phyloP scores from a whole-genome alignment of 2,329 filamentous ascomycete species.

The Alternaria angustiovoidea region DNA sequence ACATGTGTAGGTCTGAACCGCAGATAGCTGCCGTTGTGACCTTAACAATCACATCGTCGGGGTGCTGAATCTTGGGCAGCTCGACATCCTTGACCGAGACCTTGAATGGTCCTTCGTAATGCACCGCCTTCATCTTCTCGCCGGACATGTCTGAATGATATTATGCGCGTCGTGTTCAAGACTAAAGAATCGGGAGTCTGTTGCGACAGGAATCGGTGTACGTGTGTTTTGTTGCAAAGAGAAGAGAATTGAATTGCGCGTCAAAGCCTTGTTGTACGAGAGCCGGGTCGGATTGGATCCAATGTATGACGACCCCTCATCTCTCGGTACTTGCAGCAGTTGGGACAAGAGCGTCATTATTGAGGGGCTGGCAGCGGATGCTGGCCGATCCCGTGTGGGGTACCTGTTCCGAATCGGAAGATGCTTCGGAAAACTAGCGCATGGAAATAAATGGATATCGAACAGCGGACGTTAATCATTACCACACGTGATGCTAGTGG shows the following conservation, averaged over 20 bases:
- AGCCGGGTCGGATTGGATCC: too few species aligned
- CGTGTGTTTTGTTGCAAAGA: not conserved
- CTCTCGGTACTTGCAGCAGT: conserved; percentile 1
- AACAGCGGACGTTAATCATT: not conserved
- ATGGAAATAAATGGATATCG: not conserved
- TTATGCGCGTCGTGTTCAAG: not conserved
- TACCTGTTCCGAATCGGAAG: conserved; percentile 10
- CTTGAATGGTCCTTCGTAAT: conserved; percentile 68
- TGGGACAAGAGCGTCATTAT: conserved; percentile 10
- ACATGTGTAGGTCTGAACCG: conserved; percentile 65
- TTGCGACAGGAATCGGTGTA: not conserved
- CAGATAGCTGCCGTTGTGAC: conserved; percentile 70
- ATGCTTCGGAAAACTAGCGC: conserved; percentile 6
- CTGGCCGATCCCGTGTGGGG: conserved; percentile 9
- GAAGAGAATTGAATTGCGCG: not conserved
- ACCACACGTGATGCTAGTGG: too few species aligned
- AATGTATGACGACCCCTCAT: conserved; percentile 6
- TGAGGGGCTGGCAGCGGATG: conserved; percentile 11
- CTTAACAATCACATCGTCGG: conserved; percentile 71
- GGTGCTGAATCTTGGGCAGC: conserved; percentile 67
- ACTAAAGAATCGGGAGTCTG: not conserved
- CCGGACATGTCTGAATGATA: conserved; percentile 15
- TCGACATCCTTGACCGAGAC: conserved; percentile 69
- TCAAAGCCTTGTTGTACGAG: not conserved
- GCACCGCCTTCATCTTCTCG: conserved; percentile 67